Conservation (phyloP, 176 grass and related monocot genomes). For the Puccinellia tenuiflora region DNA sequence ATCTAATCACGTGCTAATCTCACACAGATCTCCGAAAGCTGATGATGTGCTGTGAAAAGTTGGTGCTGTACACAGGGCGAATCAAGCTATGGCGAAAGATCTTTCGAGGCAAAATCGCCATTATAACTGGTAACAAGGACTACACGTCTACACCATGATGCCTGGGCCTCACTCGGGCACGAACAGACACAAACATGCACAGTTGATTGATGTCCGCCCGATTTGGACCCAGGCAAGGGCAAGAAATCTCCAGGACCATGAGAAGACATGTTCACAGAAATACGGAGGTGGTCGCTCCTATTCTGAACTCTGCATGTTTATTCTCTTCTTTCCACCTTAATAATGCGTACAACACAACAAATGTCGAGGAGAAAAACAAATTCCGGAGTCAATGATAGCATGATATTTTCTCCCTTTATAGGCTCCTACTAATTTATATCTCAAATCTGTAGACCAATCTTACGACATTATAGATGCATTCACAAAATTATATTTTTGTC, state of each 20-base stretch:
- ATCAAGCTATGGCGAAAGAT: neutral
- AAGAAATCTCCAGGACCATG: conserved; percentile 3
- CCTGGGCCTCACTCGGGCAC: neutral
- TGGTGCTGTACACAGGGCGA: neutral
- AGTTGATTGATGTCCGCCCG: conserved; percentile 23
- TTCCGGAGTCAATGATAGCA: no score
- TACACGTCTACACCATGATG: neutral
- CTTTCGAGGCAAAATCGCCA: neutral
- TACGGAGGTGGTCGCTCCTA: neutral
- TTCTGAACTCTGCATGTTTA: neutral
- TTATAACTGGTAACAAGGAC: conserved; percentile 4
- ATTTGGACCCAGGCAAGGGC: conserved; percentile 24
- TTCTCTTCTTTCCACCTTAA: no score
- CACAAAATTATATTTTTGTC: neutral
- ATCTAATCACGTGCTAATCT: conserved; percentile 7
- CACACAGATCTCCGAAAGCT: neutral
- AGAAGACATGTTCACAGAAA: neutral
- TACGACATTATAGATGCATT: neutral
- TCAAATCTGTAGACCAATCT: neutral
- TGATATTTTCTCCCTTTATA: no score
- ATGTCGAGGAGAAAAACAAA: no score
- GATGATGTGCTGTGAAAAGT: conserved; percentile 1
- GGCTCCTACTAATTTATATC: no score
- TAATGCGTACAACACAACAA: no score
- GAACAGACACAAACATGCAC: conserved; percentile 7